Evolutionary conservation across 208 protist species (phyloP).

Genomic region (Acanthamoeba divionensis): DNA sequence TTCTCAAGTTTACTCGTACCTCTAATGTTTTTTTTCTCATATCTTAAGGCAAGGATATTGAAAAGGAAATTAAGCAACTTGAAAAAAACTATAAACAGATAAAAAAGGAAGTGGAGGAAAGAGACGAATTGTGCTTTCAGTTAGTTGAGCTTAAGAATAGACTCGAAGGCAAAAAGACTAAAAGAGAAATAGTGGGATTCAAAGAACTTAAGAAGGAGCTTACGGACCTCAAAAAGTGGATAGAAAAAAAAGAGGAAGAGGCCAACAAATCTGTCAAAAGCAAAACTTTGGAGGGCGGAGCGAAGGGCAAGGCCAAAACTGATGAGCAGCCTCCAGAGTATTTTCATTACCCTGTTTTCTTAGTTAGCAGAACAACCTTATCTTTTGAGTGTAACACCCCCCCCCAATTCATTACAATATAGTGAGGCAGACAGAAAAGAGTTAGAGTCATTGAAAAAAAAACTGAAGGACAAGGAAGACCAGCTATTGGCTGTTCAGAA

Average conservation of each 20-base stretch:
- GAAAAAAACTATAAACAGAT: not conserved
- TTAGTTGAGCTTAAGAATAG: not conserved
- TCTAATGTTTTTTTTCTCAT: no score
- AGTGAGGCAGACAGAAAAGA: not conserved
- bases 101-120: conserved; percentile 24
- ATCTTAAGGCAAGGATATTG: conserved; percentile 43
- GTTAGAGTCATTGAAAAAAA: not conserved
- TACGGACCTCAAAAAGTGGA: no score
- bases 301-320: no score
- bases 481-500: not conserved
- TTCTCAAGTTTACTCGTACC: no score
- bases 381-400: no score
- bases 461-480: conserved; percentile 1
- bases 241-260: no score
- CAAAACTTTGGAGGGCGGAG: no score
- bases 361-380: no score
- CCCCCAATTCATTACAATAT: no score
- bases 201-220: conserved; percentile 40
- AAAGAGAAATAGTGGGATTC: not conserved
- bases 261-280: no score
- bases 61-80: conserved; percentile 42
- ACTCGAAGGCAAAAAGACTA: not conserved
- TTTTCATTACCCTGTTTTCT: no score
- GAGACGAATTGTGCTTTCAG: not conserved
- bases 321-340: no score